Conservation (phyloP, 2,329 filamentous ascomycete species). For the Hypoxylon sp. region DNA sequence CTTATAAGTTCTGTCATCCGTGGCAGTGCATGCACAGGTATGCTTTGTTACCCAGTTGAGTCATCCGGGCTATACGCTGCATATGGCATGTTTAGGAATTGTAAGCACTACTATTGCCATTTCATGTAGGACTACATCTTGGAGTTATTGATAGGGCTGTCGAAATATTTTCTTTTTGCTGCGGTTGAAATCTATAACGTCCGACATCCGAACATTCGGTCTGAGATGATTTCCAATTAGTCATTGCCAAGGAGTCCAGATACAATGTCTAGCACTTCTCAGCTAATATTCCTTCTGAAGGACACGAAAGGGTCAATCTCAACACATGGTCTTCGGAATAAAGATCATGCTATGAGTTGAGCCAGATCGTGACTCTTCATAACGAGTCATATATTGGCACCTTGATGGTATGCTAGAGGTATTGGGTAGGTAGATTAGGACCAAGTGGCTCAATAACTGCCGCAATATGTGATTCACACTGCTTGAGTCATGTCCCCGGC, state of each 20-base stretch:
- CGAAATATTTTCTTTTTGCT: neutral
- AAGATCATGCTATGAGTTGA: neutral
- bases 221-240: neutral
- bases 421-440: neutral
- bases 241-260: neutral
- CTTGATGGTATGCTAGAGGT: neutral
- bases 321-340: neutral
- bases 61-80: conserved; percentile 2
- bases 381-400: neutral
- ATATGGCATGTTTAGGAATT: neutral
- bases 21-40: conserved; percentile 10
- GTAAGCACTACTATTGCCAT: conserved; percentile 2
- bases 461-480: neutral
- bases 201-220: neutral
- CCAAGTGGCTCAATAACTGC: neutral
- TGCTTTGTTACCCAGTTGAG: neutral
- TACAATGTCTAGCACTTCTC: neutral
- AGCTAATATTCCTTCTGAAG: neutral
- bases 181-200: neutral
- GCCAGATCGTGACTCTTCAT: neutral
- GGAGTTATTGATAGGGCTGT: no score
- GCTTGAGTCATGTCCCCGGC: neutral
- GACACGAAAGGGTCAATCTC: neutral
- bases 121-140: neutral
- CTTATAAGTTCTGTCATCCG: neutral